A percentile compares a stretch with the other conserved stretches of the same genome.
phyloP scores from a whole-genome alignment of 2,329 filamentous ascomycete genomes.

The Penicillium sumatraense region DNA sequence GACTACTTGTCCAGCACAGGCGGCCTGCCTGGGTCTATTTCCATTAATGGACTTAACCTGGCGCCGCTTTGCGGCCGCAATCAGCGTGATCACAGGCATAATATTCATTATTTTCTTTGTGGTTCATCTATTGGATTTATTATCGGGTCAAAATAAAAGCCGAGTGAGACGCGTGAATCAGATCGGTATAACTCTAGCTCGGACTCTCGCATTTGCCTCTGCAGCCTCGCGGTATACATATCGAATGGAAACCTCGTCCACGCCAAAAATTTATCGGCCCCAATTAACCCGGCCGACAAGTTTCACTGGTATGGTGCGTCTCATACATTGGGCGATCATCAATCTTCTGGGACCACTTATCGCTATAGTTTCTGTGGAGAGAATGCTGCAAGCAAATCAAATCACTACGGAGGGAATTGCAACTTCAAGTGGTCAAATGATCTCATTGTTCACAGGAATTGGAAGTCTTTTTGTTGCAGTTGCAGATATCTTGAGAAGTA shows the following conservation, averaged over 20 bases:
- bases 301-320: neutral
- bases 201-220: neutral
- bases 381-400: neutral
- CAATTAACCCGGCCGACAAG: neutral
- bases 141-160: neutral
- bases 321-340: neutral
- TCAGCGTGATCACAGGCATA: neutral
- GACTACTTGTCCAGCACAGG: neutral
- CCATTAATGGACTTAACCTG: neutral
- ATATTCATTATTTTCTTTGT: neutral
- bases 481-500: neutral
- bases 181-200: neutral
- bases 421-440: neutral
- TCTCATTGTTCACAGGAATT: neutral
- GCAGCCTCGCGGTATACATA: neutral
- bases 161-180: neutral
- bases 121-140: neutral
- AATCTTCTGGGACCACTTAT: neutral
- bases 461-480: neutral
- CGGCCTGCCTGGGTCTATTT: neutral
- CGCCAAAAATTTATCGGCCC: neutral
- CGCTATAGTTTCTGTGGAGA: neutral
- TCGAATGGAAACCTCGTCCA: neutral
- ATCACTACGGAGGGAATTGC: neutral
- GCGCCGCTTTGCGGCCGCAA: neutral